Evolutionary conservation across 495 filamentous ascomycete species (phyloP).

Genomic region (Penicillium cosmopolitanum): DNA sequence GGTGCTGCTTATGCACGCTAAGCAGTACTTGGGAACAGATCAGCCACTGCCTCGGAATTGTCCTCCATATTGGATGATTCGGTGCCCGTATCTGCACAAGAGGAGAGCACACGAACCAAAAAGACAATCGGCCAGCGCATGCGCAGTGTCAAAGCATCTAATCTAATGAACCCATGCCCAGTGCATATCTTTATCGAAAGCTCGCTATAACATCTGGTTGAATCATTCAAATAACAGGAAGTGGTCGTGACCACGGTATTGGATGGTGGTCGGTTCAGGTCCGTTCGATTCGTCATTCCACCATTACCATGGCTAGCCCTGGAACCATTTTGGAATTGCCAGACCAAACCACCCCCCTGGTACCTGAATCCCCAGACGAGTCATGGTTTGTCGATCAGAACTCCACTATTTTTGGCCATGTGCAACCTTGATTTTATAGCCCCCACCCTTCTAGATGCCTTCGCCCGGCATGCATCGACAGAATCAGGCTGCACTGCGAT

Average conservation of each 20-base stretch:
- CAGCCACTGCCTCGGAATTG: neutral
- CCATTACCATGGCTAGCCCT: neutral
- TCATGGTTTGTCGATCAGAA: slow-evolving; percentile 3
- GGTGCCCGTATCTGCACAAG: slow-evolving; percentile 2
- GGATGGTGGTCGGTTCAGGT: neutral
- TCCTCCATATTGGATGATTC: slow-evolving; percentile 1
- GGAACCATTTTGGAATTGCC: neutral
- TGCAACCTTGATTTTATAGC: neutral
- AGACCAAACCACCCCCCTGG: neutral
- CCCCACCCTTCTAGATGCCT: neutral
- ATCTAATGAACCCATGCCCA: neutral
- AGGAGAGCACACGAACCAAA: neutral
- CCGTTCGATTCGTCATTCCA: neutral
- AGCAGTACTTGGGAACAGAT: neutral
- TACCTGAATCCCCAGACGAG: neutral
- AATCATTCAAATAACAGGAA: too few relatives aligned
- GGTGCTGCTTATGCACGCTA: neutral
- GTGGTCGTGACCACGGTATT: too few relatives aligned
- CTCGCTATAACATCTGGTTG: too few relatives aligned
- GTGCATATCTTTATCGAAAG: too few relatives aligned
- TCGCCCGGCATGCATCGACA: too few relatives aligned
- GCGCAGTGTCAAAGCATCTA: neutral
- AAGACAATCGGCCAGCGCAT: neutral
- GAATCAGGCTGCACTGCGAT: too few relatives aligned
- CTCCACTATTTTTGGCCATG: neutral